Conservation (phyloP, 805 yeast species). For the Ogataea nonfermentans region DNA sequence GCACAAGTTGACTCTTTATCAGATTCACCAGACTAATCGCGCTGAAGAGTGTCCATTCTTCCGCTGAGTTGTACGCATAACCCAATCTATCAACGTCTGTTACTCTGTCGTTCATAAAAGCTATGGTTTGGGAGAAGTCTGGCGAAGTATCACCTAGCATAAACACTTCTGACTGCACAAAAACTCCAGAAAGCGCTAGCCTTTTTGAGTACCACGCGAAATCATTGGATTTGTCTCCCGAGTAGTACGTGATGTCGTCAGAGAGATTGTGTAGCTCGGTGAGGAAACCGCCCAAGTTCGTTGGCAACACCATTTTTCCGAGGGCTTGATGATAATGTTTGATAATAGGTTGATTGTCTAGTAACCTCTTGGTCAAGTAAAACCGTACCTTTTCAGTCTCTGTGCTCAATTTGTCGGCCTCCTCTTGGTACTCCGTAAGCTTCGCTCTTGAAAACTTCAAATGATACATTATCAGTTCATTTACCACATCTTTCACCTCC, state of each 20-base stretch:
- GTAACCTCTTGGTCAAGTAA: conserved; percentile 46
- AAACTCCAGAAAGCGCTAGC: conserved; percentile 62
- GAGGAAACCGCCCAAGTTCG: conserved; percentile 53
- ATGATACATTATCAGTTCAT: conserved; percentile 46
- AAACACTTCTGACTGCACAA: conserved; percentile 73
- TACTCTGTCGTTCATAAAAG: conserved; percentile 62
- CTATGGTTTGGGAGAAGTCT: conserved; percentile 54
- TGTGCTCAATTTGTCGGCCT: conserved; percentile 16
- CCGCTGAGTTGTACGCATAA: conserved; percentile 57
- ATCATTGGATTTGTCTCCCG: conserved; percentile 79
- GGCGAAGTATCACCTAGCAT: conserved; percentile 72
- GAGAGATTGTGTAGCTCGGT: conserved; percentile 70
- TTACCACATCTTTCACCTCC: conserved; percentile 32
- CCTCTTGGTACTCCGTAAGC: conserved; percentile 32
- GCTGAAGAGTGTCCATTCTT: conserved; percentile 75
- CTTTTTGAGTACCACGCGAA: conserved; percentile 94
- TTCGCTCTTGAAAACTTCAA: conserved; percentile 42
- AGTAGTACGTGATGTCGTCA: conserved; percentile 78
- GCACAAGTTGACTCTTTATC: conserved; percentile 63
- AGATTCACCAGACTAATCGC: conserved; percentile 63
- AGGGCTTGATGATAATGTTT: conserved; percentile 48
- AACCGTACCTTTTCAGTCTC: conserved; percentile 28
- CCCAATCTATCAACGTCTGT: conserved; percentile 54
- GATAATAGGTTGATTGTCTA: conserved; percentile 48
- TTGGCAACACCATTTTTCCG: conserved; percentile 63